Evolutionary conservation across 2,329 filamentous ascomycete species (phyloP).

Genomic region (Aspergillus ibericus): DNA sequence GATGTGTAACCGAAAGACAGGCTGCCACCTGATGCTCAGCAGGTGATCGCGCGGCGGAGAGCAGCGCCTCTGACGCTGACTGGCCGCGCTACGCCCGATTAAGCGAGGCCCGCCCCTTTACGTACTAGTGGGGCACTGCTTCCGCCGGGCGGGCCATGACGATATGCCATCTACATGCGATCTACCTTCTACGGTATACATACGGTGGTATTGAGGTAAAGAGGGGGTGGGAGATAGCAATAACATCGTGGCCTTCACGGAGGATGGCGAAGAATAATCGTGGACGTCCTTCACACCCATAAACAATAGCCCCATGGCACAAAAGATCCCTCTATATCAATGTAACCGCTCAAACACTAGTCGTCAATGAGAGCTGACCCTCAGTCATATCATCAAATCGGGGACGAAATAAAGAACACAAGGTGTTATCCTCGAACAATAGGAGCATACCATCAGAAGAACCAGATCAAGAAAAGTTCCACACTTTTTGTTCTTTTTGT

Average conservation of each 20-base stretch:
- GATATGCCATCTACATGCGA: neutral
- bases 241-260: neutral
- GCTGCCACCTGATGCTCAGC: conserved; percentile 23
- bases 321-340: conserved; percentile 4
- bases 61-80: conserved; percentile 13
- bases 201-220: neutral
- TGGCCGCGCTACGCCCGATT: conserved; percentile 16
- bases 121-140: neutral
- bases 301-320: neutral
- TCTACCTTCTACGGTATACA: neutral
- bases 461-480: neutral
- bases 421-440: neutral
- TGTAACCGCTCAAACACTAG: conserved; percentile 1
- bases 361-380: neutral
- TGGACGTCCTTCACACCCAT: neutral
- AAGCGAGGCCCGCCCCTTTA: conserved; percentile 14
- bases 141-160: neutral
- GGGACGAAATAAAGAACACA: neutral
- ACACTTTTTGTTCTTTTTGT: conserved; percentile 13
- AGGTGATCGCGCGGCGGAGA: conserved; percentile 21
- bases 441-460: neutral
- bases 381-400: neutral
- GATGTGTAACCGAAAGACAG: conserved; percentile 10
- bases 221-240: neutral
- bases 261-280: neutral